Percentiles rank a stretch among this genome's conserved stretches.
Evolutionary conservation across 108 stramenopile species (phyloP).

Genomic region (Nannochloropsis salina): DNA sequence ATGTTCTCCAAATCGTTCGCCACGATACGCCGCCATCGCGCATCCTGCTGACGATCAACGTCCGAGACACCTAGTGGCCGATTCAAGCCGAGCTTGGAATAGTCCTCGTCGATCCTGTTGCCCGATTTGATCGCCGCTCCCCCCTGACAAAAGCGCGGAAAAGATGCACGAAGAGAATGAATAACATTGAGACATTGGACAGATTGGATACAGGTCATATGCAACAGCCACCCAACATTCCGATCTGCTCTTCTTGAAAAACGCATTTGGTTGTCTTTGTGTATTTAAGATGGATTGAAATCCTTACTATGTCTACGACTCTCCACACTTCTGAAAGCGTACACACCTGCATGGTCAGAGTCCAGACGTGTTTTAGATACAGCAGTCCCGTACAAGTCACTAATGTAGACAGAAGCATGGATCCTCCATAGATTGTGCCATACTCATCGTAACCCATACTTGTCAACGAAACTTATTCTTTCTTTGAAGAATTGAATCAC

Average conservation of each 20-base stretch:
- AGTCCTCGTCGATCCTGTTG: not conserved
- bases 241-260: too few species aligned
- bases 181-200: not conserved
- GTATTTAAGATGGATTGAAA: too few species aligned
- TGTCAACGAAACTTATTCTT: too few species aligned
- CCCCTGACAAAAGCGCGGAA: not conserved
- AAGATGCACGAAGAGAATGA: not conserved
- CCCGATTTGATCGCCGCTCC: conserved; percentile 5
- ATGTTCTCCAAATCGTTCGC: conserved; percentile 23
- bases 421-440: not conserved
- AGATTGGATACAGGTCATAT: too few species aligned
- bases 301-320: too few species aligned
- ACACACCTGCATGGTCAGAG: not conserved
- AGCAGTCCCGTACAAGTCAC: not conserved
- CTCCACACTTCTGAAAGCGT: not conserved
- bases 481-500: too few species aligned
- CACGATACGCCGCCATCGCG: conserved; percentile 20
- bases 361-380: not conserved
- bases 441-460: too few species aligned
- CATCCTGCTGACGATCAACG: not conserved
- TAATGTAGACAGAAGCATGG: not conserved
- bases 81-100: not conserved
- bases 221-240: too few species aligned
- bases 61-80: not conserved
- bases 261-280: too few species aligned